These are phyloP conservation scores for Saturnispora halmiae DNA, from an alignment of 805 yeast species.

Conservation along the genomic window DNA sequence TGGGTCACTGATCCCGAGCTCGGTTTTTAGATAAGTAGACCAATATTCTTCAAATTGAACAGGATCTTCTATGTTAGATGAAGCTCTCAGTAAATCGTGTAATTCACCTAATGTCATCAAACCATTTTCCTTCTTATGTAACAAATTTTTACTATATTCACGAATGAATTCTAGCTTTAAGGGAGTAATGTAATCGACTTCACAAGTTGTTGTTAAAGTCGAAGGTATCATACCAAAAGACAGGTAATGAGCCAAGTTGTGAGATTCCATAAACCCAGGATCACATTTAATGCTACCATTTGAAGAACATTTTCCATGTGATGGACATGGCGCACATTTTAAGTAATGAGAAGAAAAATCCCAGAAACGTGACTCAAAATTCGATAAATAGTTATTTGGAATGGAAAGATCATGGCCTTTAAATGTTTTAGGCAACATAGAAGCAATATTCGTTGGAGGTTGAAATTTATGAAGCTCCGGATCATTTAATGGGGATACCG, in stretches of 20 bases:
- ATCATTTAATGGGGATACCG: not conserved
- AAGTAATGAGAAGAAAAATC: constrained; percentile 34
- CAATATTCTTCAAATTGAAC: constrained; percentile 75
- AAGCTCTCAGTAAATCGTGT: constrained; percentile 48
- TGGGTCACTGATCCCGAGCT: constrained; percentile 31
- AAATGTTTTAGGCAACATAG: not conserved
- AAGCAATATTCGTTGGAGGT: not conserved
- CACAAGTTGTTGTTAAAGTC: constrained; percentile 1
- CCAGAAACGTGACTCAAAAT: constrained; percentile 33
- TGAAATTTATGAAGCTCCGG: not conserved
- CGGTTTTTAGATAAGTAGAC: constrained; percentile 43
- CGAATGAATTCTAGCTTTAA: constrained; percentile 59
- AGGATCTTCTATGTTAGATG: constrained; percentile 42
- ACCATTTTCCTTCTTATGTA: constrained; percentile 45
- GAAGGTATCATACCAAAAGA: constrained; percentile 24
- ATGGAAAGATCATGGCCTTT: constrained; percentile 6
- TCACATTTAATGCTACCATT: constrained; percentile 56
- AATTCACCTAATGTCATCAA: constrained; percentile 62
- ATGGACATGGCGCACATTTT: constrained; percentile 71
- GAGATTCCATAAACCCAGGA: constrained; percentile 46
- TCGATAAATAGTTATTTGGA: constrained; percentile 23
- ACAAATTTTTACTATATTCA: constrained; percentile 55
- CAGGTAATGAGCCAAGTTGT: constrained; percentile 49
- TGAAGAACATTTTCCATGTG: constrained; percentile 65
- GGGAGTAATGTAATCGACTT: constrained; percentile 34